These are phyloP conservation scores for Secale cereale DNA, from an alignment of 176 grass and related monocot species.

Conservation along the genomic window DNA sequence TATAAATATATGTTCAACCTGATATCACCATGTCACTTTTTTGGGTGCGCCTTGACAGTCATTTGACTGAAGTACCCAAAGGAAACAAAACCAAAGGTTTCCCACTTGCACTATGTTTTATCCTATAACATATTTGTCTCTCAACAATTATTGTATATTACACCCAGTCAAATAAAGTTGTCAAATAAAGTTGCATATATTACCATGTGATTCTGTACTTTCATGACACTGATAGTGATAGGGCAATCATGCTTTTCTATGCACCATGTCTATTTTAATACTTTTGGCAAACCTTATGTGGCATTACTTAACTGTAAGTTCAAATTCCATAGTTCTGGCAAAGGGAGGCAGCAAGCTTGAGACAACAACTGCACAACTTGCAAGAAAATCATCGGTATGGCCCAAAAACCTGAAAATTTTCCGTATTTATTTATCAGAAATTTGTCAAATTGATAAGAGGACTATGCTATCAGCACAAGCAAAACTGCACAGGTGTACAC, in stretches of 20 bases:
- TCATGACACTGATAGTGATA: background rate
- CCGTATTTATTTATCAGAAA: background rate
- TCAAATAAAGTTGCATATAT: background rate
- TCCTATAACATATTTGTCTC: background rate
- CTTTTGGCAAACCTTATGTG: constrained; percentile 17
- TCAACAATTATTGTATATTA: background rate
- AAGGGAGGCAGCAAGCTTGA: constrained; percentile 95
- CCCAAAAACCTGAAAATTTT: constrained; percentile 31
- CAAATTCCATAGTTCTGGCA: constrained; percentile 74
- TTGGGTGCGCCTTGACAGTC: background rate
- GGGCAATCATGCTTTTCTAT: background rate
- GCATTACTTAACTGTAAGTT: constrained; percentile 35
- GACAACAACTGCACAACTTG: constrained; percentile 97
- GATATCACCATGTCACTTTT: background rate
- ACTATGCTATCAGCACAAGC: background rate
- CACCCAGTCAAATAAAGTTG: background rate
- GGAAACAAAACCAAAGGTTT: background rate
- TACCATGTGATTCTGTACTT: constrained; percentile 13
- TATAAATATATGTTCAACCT: background rate
- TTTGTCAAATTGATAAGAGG: background rate
- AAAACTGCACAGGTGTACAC: background rate
- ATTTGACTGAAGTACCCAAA: background rate
- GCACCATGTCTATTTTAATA: constrained; percentile 11
- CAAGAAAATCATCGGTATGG: constrained; percentile 94
- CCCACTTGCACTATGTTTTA: background rate